These are phyloP conservation scores for Pseudogymnoascus sp. DNA, from an alignment of 2,329 filamentous ascomycete species.

Conservation along the genomic window DNA sequence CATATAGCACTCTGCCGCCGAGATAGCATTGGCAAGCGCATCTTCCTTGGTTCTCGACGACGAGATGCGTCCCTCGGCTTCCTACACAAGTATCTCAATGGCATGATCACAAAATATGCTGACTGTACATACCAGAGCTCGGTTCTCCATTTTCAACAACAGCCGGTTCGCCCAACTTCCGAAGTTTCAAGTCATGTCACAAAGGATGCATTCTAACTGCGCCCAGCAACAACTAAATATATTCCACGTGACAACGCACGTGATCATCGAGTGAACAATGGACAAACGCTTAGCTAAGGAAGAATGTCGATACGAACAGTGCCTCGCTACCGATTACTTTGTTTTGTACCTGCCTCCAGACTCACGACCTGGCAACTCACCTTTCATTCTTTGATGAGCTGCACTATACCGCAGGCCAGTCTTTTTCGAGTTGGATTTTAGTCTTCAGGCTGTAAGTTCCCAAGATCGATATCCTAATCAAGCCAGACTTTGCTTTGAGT, in stretches of 20 bases:
- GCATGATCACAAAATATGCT: background rate
- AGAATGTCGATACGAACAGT: slow-evolving; percentile 6
- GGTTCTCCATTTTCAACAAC: background rate
- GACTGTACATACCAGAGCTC: slow-evolving; percentile 5
- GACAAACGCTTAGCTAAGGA: slow-evolving; percentile 2
- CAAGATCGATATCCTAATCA: background rate
- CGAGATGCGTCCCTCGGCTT: slow-evolving; percentile 46
- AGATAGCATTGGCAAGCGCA: slow-evolving; percentile 68
- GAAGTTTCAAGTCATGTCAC: background rate
- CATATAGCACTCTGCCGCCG: slow-evolving; percentile 76
- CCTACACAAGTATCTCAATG: slow-evolving; percentile 31
- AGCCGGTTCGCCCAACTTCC: background rate
- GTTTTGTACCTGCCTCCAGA: slow-evolving; percentile 4
- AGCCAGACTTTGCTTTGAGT: background rate
- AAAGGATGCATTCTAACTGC: slow-evolving; percentile 1
- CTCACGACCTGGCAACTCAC: slow-evolving; percentile 7
- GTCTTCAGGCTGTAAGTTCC: background rate
- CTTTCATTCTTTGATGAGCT: slow-evolving; percentile 8
- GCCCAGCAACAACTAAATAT: background rate
- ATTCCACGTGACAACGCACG: background rate
- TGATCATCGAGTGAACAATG: background rate
- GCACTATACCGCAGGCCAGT: background rate
- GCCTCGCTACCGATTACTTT: slow-evolving; percentile 2
- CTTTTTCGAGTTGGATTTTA: slow-evolving; percentile 2
- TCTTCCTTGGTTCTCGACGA: slow-evolving; percentile 47